phyloP scores from a whole-genome alignment of 306 rosid genomes.

The Pueraria montana region DNA sequence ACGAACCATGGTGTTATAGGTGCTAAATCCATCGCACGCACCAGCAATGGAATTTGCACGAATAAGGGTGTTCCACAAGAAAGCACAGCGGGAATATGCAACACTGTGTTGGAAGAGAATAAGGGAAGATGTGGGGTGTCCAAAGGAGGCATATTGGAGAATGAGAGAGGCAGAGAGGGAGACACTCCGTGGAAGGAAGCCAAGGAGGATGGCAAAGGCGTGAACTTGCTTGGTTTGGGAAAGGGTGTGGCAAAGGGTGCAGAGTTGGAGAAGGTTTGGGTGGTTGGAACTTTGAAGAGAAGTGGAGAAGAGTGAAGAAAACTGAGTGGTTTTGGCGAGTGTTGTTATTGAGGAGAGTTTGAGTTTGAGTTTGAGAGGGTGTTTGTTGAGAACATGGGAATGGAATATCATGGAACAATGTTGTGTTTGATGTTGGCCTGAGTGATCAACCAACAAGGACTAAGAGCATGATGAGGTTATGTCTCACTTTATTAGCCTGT shows the following conservation, averaged over 20 bases:
- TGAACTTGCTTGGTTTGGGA: slow-evolving; percentile 78
- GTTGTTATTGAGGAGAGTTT: slow-evolving; percentile 9
- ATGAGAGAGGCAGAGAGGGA: slow-evolving; percentile 82
- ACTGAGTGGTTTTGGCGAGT: slow-evolving; percentile 24
- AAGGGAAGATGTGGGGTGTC: slow-evolving; percentile 49
- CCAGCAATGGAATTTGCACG: slow-evolving; percentile 72
- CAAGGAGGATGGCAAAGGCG: slow-evolving; percentile 66
- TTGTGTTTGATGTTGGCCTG: not conserved
- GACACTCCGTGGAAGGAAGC: slow-evolving; percentile 72
- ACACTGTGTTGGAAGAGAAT: slow-evolving; percentile 64
- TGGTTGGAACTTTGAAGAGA: slow-evolving; percentile 27
- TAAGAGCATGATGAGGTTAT: not conserved
- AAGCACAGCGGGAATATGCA: slow-evolving; percentile 63
- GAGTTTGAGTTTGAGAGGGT: slow-evolving; percentile 24
- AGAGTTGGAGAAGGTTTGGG: slow-evolving; percentile 63
- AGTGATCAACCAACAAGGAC: not conserved
- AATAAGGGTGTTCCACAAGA: slow-evolving; percentile 83
- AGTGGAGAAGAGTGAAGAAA: slow-evolving; percentile 25
- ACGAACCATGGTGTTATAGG: slow-evolving; percentile 78
- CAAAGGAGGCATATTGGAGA: slow-evolving; percentile 72
- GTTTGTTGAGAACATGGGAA: slow-evolving; percentile 48
- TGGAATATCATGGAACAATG: slow-evolving; percentile 46
- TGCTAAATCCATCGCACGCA: slow-evolving; percentile 56
- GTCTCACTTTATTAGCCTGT: too few species aligned
- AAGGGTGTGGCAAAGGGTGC: slow-evolving; percentile 47